phyloP scores from a whole-genome alignment of 768 basidiomycete species.

The Pleurotus tuoliensis region DNA sequence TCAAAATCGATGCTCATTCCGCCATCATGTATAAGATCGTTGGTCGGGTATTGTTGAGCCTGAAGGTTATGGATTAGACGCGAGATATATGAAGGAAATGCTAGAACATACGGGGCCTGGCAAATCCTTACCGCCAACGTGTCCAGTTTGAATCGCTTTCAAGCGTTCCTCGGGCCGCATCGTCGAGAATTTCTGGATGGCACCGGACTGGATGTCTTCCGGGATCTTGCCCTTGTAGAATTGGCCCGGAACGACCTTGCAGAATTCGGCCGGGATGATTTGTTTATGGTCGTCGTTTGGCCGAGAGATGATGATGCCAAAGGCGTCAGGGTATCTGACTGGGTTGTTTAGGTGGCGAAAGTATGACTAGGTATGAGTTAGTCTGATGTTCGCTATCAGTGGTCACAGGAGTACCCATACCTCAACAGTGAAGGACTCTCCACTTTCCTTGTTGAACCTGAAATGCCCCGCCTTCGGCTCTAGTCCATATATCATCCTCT shows the following conservation, averaged over 20 bases:
- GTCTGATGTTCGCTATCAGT: background rate
- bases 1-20: conserved; percentile 13
- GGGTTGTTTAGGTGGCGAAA: conserved; percentile 26
- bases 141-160: conserved; percentile 30
- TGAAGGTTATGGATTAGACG: background rate
- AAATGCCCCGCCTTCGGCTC: conserved; percentile 33
- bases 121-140: conserved; percentile 7
- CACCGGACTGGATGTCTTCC: conserved; percentile 24
- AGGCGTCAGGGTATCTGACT: conserved; percentile 28
- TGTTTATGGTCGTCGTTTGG: conserved; percentile 22
- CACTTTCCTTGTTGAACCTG: conserved; percentile 33
- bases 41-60: conserved; percentile 12
- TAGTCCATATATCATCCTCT: conserved; percentile 32
- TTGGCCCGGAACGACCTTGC: conserved; percentile 41
- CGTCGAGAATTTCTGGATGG: conserved; percentile 46
- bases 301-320: conserved; percentile 33
- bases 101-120: conserved; percentile 8
- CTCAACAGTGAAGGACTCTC: conserved; percentile 30
- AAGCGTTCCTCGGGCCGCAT: conserved; percentile 40
- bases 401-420: conserved; percentile 21
- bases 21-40: conserved; percentile 10
- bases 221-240: conserved; percentile 43
- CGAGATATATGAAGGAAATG: background rate
- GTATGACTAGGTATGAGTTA: conserved; percentile 32
- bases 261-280: conserved; percentile 50